These are phyloP conservation scores for Melaleuca alternifolia DNA, from an alignment of 345 rosid species.

Conservation along the genomic window DNA sequence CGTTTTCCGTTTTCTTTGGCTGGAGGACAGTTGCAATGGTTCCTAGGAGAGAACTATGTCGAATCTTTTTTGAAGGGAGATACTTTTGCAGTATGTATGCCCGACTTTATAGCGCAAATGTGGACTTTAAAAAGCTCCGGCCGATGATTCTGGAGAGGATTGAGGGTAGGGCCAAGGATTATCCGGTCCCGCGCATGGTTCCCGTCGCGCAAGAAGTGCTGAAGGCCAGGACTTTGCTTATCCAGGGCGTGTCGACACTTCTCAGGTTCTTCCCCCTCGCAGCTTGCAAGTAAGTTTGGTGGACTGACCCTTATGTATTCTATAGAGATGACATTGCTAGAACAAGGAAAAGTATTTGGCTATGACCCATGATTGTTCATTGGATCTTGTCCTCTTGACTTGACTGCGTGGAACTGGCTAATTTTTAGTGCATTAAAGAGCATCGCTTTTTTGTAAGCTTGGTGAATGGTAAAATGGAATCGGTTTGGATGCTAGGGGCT, in stretches of 20 bases:
- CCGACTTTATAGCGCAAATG: slow-evolving; percentile 41
- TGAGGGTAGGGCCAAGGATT: slow-evolving; percentile 50
- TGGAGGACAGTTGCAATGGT: too few relatives aligned
- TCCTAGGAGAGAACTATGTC: too few relatives aligned
- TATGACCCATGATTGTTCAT: not conserved
- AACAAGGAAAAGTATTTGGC: not conserved
- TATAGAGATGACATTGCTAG: not conserved
- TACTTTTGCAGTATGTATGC: not conserved
- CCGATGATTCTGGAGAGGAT: slow-evolving; percentile 69
- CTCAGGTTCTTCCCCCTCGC: slow-evolving; percentile 41
- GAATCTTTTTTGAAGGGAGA: too few relatives aligned
- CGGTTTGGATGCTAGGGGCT: not conserved
- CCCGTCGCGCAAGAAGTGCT: slow-evolving; percentile 63
- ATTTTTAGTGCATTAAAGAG: not conserved
- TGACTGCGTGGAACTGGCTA: not conserved
- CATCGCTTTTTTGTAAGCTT: not conserved
- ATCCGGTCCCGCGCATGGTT: slow-evolving; percentile 41
- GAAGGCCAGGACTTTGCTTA: slow-evolving; percentile 34
- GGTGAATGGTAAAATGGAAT: not conserved
- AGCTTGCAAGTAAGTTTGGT: slow-evolving; percentile 52
- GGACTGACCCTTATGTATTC: not conserved
- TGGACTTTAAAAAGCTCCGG: slow-evolving; percentile 48
- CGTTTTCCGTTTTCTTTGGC: too few relatives aligned
- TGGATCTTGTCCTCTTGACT: not conserved
- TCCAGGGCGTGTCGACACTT: slow-evolving; percentile 46